phyloP scores from a whole-genome alignment of 1,139 yeast genomes.

The Nematodospora anomalae region DNA sequence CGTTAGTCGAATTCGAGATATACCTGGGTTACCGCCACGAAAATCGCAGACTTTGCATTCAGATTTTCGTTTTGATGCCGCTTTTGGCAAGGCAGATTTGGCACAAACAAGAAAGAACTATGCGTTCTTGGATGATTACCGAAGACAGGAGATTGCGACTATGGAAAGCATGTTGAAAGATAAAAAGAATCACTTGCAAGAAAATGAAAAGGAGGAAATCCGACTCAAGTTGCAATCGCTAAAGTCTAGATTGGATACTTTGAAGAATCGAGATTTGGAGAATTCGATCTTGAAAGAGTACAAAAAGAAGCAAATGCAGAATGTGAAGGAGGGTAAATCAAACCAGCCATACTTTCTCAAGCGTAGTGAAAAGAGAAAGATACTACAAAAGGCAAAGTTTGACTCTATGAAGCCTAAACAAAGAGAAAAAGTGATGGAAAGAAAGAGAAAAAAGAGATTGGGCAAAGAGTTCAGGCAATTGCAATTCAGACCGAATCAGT shows the following conservation, averaged over 20 bases:
- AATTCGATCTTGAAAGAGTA: conserved; percentile 56
- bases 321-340: conserved; percentile 50
- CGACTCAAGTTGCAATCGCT: conserved; percentile 57
- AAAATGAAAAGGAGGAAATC: conserved; percentile 53
- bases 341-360: conserved; percentile 63
- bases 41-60: conserved; percentile 49
- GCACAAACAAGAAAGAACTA: conserved; percentile 69
- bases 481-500: conserved; percentile 44
- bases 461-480: conserved; percentile 87
- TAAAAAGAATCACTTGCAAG: conserved; percentile 49
- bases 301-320: conserved; percentile 48
- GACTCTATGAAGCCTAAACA: conserved; percentile 81
- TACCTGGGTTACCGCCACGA: conserved; percentile 65
- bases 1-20: conserved; percentile 68
- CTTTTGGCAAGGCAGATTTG: conserved; percentile 80
- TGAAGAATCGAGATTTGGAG: conserved; percentile 77
- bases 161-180: conserved; percentile 59
- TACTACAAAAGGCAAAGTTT: conserved; percentile 85
- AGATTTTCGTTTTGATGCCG: conserved; percentile 88
- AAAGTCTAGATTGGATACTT: conserved; percentile 73
- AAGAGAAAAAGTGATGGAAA: conserved; percentile 84
- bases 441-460: conserved; percentile 89
- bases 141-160: conserved; percentile 67
- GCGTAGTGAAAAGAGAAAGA: conserved; percentile 76
- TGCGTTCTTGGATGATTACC: conserved; percentile 80